Evolutionary conservation across 2,329 filamentous ascomycete species (phyloP), one percentile per base, ranked within the genome.

Genomic region (Grosmannia penicillata): DNA sequence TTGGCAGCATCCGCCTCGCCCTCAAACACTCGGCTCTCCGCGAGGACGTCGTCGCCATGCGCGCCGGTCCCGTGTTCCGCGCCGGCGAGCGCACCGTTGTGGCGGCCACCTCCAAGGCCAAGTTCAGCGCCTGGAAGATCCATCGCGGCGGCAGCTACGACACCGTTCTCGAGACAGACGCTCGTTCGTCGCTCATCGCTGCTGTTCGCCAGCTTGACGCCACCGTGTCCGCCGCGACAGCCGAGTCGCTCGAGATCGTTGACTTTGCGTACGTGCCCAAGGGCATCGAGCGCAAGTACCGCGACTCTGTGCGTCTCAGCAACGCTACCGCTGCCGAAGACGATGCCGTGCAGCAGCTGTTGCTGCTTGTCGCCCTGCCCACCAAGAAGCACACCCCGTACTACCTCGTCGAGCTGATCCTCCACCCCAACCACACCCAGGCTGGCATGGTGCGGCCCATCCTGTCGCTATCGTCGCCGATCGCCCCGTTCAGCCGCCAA

Each of bases 71-170:
- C 37, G 77, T 79, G 9, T 66, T 70, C 27, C 74, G 77, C 41
- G 76, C 85, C 45, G 87, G 86, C 19, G 86, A 95, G 57, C 78
- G 87, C 53, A 84, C 87, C 48, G 69, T 94, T 25, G 72, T 94
- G 33, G 76, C 87, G 27, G 75, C 79, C 13, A 91, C 86, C 2
- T 70, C 75, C 38, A 79, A 79, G 49, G 89, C 82, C 22, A 72
- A 78, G 41, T 61, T 98, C 21, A 80, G 93, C 49, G 70, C 79
- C 8, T 98, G 91, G 91, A 82, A 81, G 52, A 69, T 95, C 31
- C 85, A 89, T 51, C 84, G 89, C 56, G 83, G 82, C 43, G 87
- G 87, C 25, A 83, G 87, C 47, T 78, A 86, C 52, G 75, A 82
- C 31, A 68, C 84, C 34, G 71, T 81, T 33, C 70, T 71, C 21